These are phyloP conservation scores for Daldinia sp. DNA, from an alignment of 2,329 filamentous ascomycete species.

Conservation along the genomic window DNA sequence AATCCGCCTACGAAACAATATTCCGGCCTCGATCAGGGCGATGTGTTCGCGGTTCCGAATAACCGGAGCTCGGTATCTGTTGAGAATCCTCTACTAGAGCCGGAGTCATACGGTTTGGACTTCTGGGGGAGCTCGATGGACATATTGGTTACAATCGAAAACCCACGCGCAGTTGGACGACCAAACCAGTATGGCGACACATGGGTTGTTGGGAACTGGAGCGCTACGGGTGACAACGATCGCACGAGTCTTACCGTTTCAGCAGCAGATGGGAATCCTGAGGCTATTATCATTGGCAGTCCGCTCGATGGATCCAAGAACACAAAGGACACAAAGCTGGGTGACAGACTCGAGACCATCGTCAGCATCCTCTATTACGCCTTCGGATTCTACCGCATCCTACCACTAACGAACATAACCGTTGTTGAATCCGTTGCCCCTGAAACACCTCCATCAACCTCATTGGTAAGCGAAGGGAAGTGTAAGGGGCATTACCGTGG, in stretches of 20 bases:
- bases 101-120: slow-evolving; percentile 70
- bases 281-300: slow-evolving; percentile 70
- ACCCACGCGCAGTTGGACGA: slow-evolving; percentile 63
- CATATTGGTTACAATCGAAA: slow-evolving; percentile 70
- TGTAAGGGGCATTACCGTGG: slow-evolving; percentile 70
- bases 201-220: slow-evolving; percentile 74
- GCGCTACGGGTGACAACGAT: slow-evolving; percentile 66
- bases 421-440: slow-evolving; percentile 56
- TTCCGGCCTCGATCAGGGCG: slow-evolving; percentile 69
- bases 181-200: slow-evolving; percentile 73
- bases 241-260: slow-evolving; percentile 72
- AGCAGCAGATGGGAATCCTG: slow-evolving; percentile 71
- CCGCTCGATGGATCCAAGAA: slow-evolving; percentile 73
- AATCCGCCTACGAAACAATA: slow-evolving; percentile 69
- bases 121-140: slow-evolving; percentile 77
- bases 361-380: slow-evolving; percentile 72
- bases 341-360: slow-evolving; percentile 70
- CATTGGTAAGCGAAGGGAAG: slow-evolving; percentile 60
- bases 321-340: slow-evolving; percentile 66
- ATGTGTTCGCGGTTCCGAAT: slow-evolving; percentile 71
- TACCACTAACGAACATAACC: slow-evolving; percentile 67
- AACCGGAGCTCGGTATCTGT: slow-evolving; percentile 64
- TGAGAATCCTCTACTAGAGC: slow-evolving; percentile 68
- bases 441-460: slow-evolving; percentile 58
- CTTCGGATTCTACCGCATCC: slow-evolving; percentile 74